These are phyloP conservation scores for Xylaria scruposa DNA, from an alignment of 495 filamentous ascomycete species.

Conservation along the genomic window DNA sequence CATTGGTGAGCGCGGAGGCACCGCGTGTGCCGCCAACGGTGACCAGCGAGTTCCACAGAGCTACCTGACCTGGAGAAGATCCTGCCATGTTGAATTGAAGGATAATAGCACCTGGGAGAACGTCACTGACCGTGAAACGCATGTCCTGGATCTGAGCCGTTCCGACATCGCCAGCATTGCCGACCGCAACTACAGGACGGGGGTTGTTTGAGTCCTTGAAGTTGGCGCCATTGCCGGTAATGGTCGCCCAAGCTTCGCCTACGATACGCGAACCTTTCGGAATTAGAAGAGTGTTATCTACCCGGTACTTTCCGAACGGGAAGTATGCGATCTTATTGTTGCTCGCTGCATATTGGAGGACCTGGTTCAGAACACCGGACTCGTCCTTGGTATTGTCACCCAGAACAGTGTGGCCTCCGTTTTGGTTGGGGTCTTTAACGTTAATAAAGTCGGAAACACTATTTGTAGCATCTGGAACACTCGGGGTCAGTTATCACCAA, in stretches of 20 bases:
- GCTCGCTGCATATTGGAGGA: slow-evolving; percentile 43
- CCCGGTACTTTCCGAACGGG: slow-evolving; percentile 57
- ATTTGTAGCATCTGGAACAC: background rate
- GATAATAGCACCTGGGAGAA: slow-evolving; percentile 55
- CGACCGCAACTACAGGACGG: slow-evolving; percentile 64
- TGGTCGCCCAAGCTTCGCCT: slow-evolving; percentile 57
- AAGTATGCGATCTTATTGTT: slow-evolving; percentile 53
- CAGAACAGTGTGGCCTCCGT: slow-evolving; percentile 45
- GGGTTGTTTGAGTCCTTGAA: slow-evolving; percentile 61
- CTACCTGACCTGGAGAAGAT: slow-evolving; percentile 60
- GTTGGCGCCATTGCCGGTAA: slow-evolving; percentile 53
- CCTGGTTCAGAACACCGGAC: slow-evolving; percentile 46
- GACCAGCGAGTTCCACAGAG: slow-evolving; percentile 65
- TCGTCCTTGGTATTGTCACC: slow-evolving; percentile 51
- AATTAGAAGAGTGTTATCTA: slow-evolving; percentile 57
- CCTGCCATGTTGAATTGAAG: slow-evolving; percentile 67
- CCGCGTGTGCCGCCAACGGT: slow-evolving; percentile 66
- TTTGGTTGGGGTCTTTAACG: slow-evolving; percentile 50
- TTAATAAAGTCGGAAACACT: slow-evolving; percentile 48
- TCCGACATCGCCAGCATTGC: slow-evolving; percentile 62
- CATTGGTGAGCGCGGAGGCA: slow-evolving; percentile 43
- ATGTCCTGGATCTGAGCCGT: slow-evolving; percentile 65
- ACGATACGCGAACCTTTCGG: slow-evolving; percentile 61
- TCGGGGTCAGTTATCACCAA: background rate
- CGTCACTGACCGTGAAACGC: slow-evolving; percentile 55